Base-by-base conservation (phyloP, 1,284 basidiomycete genomes). In the Coniophora puteana region DNA sequence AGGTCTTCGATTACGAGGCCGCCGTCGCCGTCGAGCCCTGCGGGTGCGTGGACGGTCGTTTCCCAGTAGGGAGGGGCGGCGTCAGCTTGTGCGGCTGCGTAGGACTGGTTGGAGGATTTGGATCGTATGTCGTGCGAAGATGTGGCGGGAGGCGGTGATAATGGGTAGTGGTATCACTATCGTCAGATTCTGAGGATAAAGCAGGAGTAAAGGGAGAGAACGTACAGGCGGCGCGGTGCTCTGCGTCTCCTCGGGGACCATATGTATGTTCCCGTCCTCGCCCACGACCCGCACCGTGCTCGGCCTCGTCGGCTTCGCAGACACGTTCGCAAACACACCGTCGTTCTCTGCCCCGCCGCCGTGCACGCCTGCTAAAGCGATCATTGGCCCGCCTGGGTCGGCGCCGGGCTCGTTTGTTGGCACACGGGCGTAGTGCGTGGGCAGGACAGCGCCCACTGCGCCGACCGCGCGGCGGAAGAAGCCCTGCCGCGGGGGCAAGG, bases 11-110 rank as follows among this genome's bases (percentile, higher is more conserved):
- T 78, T 54, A 89, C 72, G 68, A 88, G 78, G 52, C 83, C 80
- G 5, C 71, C 71, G 46, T 72, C 71, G 4, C 69, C 66, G 28
- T 76, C 72, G 17, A 71, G 45, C 21, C 69, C 67, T 4, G 70
- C 63, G 0, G 86, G 83, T 0, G 83, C 81, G 44, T 95, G 88
- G 12, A 97, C 82, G 0, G 93, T 94, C 2, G 91, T 97, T 62
- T 99, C 95, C 90, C 93, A 98, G 65, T 99, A 99, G 0, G 93
- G 80, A 0, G 95, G 96, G 0, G 91, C 93, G 1, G 91, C 79
- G 58, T 99, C 95, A 8, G 86, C 81, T 45, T 94, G 85, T 1
- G 95, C 95, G 17, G 83, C 76, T 29, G 83, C 78, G 60, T 99
- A 99, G 0, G 93, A 84, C 80, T 94, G 55, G n/a, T n/a, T n/a